Evolutionary conservation across 805 yeast genomes (phyloP).

Genomic region (Kodamaea hsintzibuensis): DNA sequence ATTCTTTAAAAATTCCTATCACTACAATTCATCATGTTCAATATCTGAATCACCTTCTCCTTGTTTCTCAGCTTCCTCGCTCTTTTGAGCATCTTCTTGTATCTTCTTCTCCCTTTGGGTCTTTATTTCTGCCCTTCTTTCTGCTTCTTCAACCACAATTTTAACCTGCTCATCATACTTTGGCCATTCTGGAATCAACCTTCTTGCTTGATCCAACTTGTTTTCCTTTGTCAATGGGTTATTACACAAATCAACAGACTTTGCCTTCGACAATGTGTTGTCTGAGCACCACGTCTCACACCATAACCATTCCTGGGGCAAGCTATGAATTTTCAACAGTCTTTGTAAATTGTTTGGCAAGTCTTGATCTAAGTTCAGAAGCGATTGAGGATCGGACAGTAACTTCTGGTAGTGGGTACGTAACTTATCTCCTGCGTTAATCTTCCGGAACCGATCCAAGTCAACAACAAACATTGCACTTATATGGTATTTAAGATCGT

Average conservation of each 20-base stretch:
- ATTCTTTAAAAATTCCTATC: not conserved
- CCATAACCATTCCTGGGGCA: conserved; percentile 88
- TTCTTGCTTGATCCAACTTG: conserved; percentile 69
- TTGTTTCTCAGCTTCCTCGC: conserved; percentile 9
- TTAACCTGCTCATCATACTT: conserved; percentile 58
- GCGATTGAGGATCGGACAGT: conserved; percentile 74
- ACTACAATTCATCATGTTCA: conserved; percentile 14
- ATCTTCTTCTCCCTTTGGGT: not conserved
- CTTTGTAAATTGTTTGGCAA: conserved; percentile 85
- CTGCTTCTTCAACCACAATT: conserved; percentile 10
- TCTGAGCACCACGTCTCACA: conserved; percentile 91
- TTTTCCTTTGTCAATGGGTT: conserved; percentile 82
- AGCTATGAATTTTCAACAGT: conserved; percentile 63
- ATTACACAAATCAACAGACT: conserved; percentile 80
- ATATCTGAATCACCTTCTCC: conserved; percentile 10
- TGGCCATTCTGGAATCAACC: conserved; percentile 80
- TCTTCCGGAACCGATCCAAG: conserved; percentile 60
- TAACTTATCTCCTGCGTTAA: conserved; percentile 74
- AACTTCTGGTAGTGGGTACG: conserved; percentile 84
- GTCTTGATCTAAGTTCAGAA: conserved; percentile 88
- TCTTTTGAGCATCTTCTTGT: conserved; percentile 2
- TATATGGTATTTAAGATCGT: conserved; percentile 68
- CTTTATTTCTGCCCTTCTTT: not conserved
- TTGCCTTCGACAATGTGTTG: conserved; percentile 59
- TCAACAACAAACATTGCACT: conserved; percentile 86